Conservation (phyloP, 345 rosid genomes). For the Noccaea bulbosa region DNA sequence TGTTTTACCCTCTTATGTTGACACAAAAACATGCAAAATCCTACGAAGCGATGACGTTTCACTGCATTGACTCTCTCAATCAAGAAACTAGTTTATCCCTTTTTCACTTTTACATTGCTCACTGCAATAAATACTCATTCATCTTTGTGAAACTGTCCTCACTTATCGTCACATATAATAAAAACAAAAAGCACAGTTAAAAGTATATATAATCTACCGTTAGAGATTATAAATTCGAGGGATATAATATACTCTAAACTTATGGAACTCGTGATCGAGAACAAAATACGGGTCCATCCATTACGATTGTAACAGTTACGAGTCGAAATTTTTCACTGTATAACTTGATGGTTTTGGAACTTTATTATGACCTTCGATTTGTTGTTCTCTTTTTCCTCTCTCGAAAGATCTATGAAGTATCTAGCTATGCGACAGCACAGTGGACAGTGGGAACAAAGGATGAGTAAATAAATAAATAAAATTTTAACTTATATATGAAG, state of each 20-base stretch:
- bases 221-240: background rate
- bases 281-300: slow-evolving; percentile 27
- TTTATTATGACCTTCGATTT: slow-evolving; percentile 25
- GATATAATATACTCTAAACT: background rate
- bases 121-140: slow-evolving; percentile 36
- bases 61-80: slow-evolving; percentile 30
- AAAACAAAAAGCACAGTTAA: too few relatives aligned
- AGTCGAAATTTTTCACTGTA: background rate
- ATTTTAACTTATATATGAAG: slow-evolving; percentile 22
- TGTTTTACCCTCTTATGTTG: slow-evolving; percentile 32
- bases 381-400: slow-evolving; percentile 1
- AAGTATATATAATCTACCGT: background rate
- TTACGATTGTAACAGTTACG: background rate
- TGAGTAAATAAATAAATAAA: background rate
- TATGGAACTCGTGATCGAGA: background rate
- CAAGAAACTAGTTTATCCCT: slow-evolving; percentile 15
- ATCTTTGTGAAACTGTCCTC: slow-evolving; percentile 25
- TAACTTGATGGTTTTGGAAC: slow-evolving; percentile 24
- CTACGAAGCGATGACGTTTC: slow-evolving; percentile 37
- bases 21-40: slow-evolving; percentile 41
- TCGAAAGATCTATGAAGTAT: slow-evolving; percentile 30
- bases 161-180: background rate
- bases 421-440: slow-evolving; percentile 35
- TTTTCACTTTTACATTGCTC: slow-evolving; percentile 37
- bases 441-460: slow-evolving; percentile 39